Base-by-base conservation (phyloP, 345 rosid genomes). In the Combretum micranthum region DNA sequence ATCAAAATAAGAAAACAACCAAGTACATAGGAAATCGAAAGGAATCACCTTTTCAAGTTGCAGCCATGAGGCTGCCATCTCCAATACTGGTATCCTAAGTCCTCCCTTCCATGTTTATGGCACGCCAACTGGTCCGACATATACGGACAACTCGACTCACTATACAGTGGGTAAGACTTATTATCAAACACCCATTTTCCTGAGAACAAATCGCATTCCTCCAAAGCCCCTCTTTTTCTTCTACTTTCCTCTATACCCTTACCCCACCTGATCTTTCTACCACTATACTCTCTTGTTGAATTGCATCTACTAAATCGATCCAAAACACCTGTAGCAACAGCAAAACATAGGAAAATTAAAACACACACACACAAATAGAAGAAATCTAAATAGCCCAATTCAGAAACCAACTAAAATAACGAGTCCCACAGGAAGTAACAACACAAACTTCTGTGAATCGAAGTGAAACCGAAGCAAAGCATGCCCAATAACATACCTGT, bases 61-160 rank as follows among this genome's bases (percentile, higher is more conserved):
- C 99, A 93, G 67, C 67, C 22, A 63, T 83, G 86, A 58, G 97
- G 99, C 59, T 89, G 99, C 97, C 99, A 93, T 75, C 97, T 87
- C 99, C 99, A 85, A 43, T 82, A 52, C 66, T 80, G 97, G 63
- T 82, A 85, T 3, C 68, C 64, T 72, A 93, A 67, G 79, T 93
- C 97, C 51, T 80, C 23, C 82, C 99, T 78, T 20, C 99, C 99
- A 72, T 93, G 96, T 79, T 80, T 93, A 60, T 87, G 91, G 53
- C 99, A 93, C 13, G 99, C 96, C 70, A 93, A 42, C 66, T 93
- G 99, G 63, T 93, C 99, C 12, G 99, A 93, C 97, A 93, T 93
- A 67, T 93, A 93, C 1, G 97, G 99, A 53, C 99, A 93, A 8
- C 74, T 68, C 20, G 96, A 82, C 72, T 86, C 99, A 17, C 74